Evolutionary conservation across 2,329 filamentous ascomycete species (phyloP).

Genomic region (Arthrocladium fulminans): DNA sequence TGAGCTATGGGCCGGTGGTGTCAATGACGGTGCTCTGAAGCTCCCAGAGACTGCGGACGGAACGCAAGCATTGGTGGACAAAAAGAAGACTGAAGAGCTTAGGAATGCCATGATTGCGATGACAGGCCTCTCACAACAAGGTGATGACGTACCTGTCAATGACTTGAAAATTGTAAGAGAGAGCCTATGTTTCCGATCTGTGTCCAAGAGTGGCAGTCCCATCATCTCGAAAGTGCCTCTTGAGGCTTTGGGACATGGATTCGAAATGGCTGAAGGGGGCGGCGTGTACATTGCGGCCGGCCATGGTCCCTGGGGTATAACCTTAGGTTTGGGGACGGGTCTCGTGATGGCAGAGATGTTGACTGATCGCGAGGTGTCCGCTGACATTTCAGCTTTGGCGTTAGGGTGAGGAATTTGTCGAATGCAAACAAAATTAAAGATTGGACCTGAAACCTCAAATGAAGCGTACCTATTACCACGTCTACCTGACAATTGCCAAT

Average conservation of each 20-base stretch:
- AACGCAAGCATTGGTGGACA: conserved; percentile 33
- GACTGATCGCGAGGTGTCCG: conserved; percentile 39
- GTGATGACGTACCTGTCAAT: conserved; percentile 29
- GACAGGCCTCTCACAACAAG: conserved; percentile 25
- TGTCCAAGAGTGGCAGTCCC: conserved; percentile 55
- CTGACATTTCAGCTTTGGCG: not conserved
- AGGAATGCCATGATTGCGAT: conserved; percentile 28
- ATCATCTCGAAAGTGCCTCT: conserved; percentile 53
- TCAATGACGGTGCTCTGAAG: conserved; percentile 54
- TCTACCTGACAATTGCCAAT: no score
- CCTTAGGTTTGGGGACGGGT: conserved; percentile 57
- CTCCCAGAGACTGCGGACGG: conserved; percentile 48
- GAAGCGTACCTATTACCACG: no score
- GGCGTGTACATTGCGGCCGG: conserved; percentile 64
- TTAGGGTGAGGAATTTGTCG: not conserved
- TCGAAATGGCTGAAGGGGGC: conserved; percentile 38
- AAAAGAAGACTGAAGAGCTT: conserved; percentile 30
- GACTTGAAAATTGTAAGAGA: conserved; percentile 56
- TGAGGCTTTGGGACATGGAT: conserved; percentile 42
- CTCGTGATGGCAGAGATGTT: conserved; percentile 63
- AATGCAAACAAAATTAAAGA: no score
- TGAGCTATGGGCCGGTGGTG: conserved; percentile 63
- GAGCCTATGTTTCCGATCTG: conserved; percentile 64
- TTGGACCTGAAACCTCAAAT: no score
- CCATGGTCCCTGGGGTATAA: conserved; percentile 70